Percentiles rank a stretch among this genome's conserved stretches.
Evolutionary conservation across 2,329 filamentous ascomycete genomes (phyloP).

Genomic region (Teratosphaeria zuluensis): DNA sequence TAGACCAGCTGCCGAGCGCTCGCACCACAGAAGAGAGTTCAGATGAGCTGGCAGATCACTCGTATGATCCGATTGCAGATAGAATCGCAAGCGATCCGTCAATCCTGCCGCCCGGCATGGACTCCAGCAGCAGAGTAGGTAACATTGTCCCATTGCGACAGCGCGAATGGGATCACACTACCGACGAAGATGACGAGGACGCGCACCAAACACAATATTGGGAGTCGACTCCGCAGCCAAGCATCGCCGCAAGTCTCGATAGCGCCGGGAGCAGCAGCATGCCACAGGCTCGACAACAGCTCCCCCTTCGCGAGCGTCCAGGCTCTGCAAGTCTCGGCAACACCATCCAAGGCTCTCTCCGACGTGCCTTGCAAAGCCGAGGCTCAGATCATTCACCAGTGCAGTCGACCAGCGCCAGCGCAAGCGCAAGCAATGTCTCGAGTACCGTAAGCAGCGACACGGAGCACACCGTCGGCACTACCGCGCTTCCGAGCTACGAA

Average conservation of each 20-base stretch:
- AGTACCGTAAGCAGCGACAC: constrained; percentile 26
- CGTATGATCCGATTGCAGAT: constrained; percentile 18
- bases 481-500: constrained; percentile 26
- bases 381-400: constrained; percentile 8
- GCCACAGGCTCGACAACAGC: constrained; percentile 1
- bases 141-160: constrained; percentile 4
- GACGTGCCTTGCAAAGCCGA: constrained; percentile 6
- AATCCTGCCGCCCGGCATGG: constrained; percentile 21
- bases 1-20: constrained; percentile 32
- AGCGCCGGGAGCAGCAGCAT: constrained; percentile 3
- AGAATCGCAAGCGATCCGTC: constrained; percentile 20
- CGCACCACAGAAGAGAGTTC: constrained; percentile 21
- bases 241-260: constrained; percentile 4
- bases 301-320: constrained; percentile 9
- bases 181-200: constrained; percentile 15
- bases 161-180: constrained; percentile 8
- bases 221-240: constrained; percentile 2
- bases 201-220: constrained; percentile 3
- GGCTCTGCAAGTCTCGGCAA: constrained; percentile 14
- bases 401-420: constrained; percentile 8
- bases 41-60: constrained; percentile 7
- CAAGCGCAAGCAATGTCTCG: constrained; percentile 22
- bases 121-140: constrained; percentile 10
- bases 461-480: constrained; percentile 17
- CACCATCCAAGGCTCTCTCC: constrained; percentile 13